These are phyloP conservation scores for Paraurostyla sp. DNA, from an alignment of 73 alveolate species.

Conservation along the genomic window DNA sequence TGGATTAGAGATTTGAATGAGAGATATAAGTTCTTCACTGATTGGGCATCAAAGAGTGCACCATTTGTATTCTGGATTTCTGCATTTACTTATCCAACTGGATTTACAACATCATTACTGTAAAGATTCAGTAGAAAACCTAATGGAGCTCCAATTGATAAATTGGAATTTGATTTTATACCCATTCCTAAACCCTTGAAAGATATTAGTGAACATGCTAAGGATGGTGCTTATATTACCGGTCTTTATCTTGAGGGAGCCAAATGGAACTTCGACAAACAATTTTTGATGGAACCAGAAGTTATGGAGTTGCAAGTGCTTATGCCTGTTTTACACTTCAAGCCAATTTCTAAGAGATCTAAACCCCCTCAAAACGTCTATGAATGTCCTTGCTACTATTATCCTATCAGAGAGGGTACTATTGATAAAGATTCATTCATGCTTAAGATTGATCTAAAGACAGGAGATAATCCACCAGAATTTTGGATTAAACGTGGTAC, in stretches of 20 bases:
- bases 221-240: constrained; percentile 91
- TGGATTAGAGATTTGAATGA: constrained; percentile 97
- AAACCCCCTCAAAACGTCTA: constrained; percentile 83
- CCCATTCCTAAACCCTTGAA: constrained; percentile 70
- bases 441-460: constrained; percentile 91
- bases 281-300: constrained; percentile 96
- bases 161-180: constrained; percentile 85
- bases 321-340: constrained; percentile 97
- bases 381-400: constrained; percentile 94
- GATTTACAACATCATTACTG: constrained; percentile 99
- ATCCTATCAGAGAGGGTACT: constrained; percentile 94
- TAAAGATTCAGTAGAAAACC: constrained; percentile 93
- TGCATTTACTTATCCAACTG: constrained; percentile 98
- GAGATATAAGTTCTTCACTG: constrained; percentile 95
- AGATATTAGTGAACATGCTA: constrained; percentile 81
- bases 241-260: constrained; percentile 98
- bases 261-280: constrained; percentile 96
- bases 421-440: constrained; percentile 94
- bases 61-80: constrained; percentile 98
- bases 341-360: constrained; percentile 86
- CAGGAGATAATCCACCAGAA: constrained; percentile 86
- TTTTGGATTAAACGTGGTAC: constrained; percentile 98
- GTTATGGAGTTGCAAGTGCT: constrained; percentile 97
- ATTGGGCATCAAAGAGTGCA: constrained; percentile 96
- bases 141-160: constrained; percentile 93